Base-by-base conservation (phyloP, 2,329 filamentous ascomycete species). In the Furcasterigmium furcatum region DNA sequence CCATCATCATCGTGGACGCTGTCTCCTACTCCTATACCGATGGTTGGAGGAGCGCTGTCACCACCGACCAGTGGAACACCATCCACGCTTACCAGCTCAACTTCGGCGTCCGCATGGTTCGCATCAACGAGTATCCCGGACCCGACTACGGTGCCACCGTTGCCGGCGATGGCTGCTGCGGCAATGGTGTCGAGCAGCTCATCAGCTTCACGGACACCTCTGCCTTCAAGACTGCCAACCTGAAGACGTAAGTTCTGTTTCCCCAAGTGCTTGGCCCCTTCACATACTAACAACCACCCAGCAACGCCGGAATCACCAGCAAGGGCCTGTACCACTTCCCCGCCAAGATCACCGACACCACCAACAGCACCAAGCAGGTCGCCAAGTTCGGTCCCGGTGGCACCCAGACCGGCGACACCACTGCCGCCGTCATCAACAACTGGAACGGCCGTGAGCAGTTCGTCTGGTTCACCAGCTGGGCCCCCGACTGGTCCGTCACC, bases 41-140 rank as follows among this genome's bases (percentile, higher is more conserved):
- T 10, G 64, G 62, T 19, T 82, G 67, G 63, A 63, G 66, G 45
- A 79, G 74, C 55, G 78, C 77, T 27, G 58, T 84, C 47, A 82
- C 77, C 12, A 57, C 68, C 7, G 70, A 68, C 35, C 80, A 84
- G 65, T 81, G 75, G 77, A 67, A 73, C 25, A 56, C 70, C 40
- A 58, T 84, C 3, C 80, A 78, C 53, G 66, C 69, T 36, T 84
- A 84, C 53, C 80, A 84, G 59, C 67, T 67, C 3, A 63, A 63
- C 22, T 84, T 81, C 51, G 76, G 78, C 19, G 75, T 80, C 14
- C 71, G 80, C 20, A 79, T 84, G 76, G 78, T 83, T 25, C 75
- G 80, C 40, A 63, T 80, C 19, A 78, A 82, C 55, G 76, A 76
- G 7, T 82, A 72, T 52, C 80, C 80, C 7, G 70, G 69, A 5